Conservation (phyloP, 768 basidiomycete species). For the Trametopsis cervina region DNA sequence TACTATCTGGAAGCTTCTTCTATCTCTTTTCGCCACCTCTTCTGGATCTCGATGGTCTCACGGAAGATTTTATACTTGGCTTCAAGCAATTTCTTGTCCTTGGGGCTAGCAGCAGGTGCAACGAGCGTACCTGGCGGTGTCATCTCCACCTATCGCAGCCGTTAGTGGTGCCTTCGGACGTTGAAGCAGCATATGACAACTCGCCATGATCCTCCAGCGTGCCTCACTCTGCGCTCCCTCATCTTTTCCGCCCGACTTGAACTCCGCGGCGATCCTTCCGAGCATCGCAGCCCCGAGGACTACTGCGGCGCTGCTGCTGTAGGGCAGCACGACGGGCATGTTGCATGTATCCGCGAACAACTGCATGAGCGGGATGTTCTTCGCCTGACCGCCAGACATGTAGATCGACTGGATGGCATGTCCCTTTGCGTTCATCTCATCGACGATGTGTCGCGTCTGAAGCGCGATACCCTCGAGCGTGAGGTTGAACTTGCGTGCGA, state of each 20-base stretch:
- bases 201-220: conserved; percentile 91
- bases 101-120: conserved; percentile 48
- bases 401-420: conserved; percentile 81
- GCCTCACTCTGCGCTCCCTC: conserved; percentile 48
- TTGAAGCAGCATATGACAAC: conserved; percentile 13
- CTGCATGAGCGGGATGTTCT: conserved; percentile 83
- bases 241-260: conserved; percentile 24
- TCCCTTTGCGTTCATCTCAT: conserved; percentile 81
- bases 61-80: conserved; percentile 93
- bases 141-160: conserved; percentile 69
- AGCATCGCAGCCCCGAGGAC: conserved; percentile 94
- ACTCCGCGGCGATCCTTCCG: conserved; percentile 76
- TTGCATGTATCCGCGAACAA: conserved; percentile 82
- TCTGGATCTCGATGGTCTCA: conserved; percentile 85
- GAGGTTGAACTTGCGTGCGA: conserved; percentile 86
- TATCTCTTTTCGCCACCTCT: conserved; percentile 77
- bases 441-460: conserved; percentile 91
- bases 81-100: conserved; percentile 71
- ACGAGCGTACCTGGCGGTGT: conserved; percentile 76
- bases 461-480: conserved; percentile 91
- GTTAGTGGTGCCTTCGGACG: conserved; percentile 1
- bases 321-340: conserved; percentile 79
- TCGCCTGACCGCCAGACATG: conserved; percentile 91
- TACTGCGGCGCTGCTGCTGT: conserved; percentile 71
- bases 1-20: conserved; percentile 40